phyloP scores from a whole-genome alignment of 495 filamentous ascomycete species.

The Penicillium silybi region DNA sequence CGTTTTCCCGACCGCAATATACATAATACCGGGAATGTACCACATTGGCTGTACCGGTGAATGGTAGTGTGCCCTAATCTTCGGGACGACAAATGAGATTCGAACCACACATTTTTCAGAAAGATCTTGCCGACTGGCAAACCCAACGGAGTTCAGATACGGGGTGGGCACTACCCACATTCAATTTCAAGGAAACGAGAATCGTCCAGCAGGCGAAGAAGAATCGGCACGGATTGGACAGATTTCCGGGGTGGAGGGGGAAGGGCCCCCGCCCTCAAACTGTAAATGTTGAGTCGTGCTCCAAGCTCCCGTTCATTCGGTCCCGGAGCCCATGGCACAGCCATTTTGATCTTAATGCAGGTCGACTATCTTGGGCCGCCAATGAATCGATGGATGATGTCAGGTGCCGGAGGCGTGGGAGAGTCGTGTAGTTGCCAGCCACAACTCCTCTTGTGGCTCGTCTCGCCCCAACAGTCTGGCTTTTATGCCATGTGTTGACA shows the following conservation, averaged over 20 bases:
- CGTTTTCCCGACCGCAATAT: too few relatives aligned
- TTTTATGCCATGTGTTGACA: background rate
- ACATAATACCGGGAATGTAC: too few relatives aligned
- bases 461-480: too few relatives aligned
- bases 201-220: conserved; percentile 6
- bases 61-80: background rate
- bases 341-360: conserved; percentile 6
- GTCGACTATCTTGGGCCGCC: conserved; percentile 16
- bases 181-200: conserved; percentile 18
- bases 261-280: conserved; percentile 12
- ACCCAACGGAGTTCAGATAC: background rate
- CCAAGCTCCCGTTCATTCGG: background rate
- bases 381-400: conserved; percentile 12
- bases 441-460: too few relatives aligned
- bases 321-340: background rate
- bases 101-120: background rate
- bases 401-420: conserved; percentile 1
- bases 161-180: conserved; percentile 7
- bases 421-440: too few relatives aligned
- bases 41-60: too few relatives aligned
- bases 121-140: background rate
- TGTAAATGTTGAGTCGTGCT: conserved; percentile 13
- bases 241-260: background rate
- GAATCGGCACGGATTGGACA: conserved; percentile 1
- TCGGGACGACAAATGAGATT: background rate